Evolutionary conservation across 1,284 basidiomycete species (phyloP), one percentile per base, ranked within the genome.

Genomic region (Ceratobasidium papillatum): DNA sequence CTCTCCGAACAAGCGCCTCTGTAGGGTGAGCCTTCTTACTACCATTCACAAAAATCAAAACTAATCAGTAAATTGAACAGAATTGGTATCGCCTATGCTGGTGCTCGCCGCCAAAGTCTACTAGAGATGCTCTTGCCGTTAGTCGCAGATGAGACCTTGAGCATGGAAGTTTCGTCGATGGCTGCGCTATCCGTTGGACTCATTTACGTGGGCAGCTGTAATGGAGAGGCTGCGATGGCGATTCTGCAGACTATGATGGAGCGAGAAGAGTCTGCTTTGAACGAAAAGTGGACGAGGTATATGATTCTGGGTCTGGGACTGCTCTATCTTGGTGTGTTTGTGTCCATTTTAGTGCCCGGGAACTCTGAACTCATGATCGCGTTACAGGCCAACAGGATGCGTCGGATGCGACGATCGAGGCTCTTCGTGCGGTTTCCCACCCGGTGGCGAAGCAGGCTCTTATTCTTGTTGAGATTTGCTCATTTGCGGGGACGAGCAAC

Each of bases 211-310:
- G 98, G 97, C 30, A 96, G 95, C 79, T 94, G 93, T 71, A 94
- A 99, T 80, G 97, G 96, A 25, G 98, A 99, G 78, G 91, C 98
- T 30, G 92, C 94, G 1, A 91, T 91, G 74, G 91, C 92, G 0
- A 96, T 99, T 74, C 83, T 99, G 80, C 96, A 98, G 84, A 92
- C 94, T 5, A 83, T 99, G 81, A 97, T 99, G 95, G 94, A 95
- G 77, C 84, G 92, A 25, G 90, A 90, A 2, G 91, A 94, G 77
- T 88, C 88, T 76, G 88, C 89, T 19, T 84, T 98, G 9, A 90
- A 91, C 77, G 94, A 95, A 81, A 97, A 98, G 84, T 99, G 97
- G 97, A 89, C 93, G 2, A 86, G 94, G 59, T 99, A 95, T 83
- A 90, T 99, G 87, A 91, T 88, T 22, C 86, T 99, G 36, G 97